Base-by-base conservation (phyloP, 2,329 filamentous ascomycete genomes). In the Clarireedia hainanense region DNA sequence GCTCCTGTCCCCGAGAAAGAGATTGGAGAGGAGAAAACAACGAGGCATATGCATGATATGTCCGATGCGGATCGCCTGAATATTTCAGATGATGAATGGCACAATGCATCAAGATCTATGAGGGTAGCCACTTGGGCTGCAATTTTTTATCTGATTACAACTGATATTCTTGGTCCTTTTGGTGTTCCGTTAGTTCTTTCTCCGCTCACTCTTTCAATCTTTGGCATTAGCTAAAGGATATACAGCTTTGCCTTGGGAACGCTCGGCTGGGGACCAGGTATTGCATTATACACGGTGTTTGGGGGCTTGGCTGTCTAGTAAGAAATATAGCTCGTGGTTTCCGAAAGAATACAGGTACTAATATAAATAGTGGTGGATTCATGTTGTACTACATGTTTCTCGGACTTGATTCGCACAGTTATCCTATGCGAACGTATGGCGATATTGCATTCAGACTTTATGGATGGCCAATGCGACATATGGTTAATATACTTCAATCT, bases 81-180 rank as follows among this genome's bases (percentile, higher is more conserved):
- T 56, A 67, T 64, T 26, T 48, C 53, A 1, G 59, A 73, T 15
- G 70, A 73, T 5, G 76, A 78, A 54, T 77, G 76, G 75, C 65
- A 65, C 12, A 73, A 73, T 54, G 75, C 76, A 1, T 71, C 70
- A 24, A 71, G 76, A 5, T 71, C 73, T 1, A 59, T 75, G 56
- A 69, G 75, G 9, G 77, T 75, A 0, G 75, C 75, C 0, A 71
- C 70, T 2, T 70, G 71, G 66, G 73, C 74, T 5, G 73, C 75
- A 9, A 67, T 72, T 42, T 78, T 78, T 62, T 58, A 60, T 39
- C 12, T 60, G 23, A 61, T 61, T 12, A 58, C 59, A 2, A 60
- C 58, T 6, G 59, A 61, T 50, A 60, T 60, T 20, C 17, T 60
- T 12, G 59, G 59, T 23, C 52, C 55, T n/a, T 58, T 55, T 46